These are phyloP conservation scores for Hypoxylon fuscum DNA, from an alignment of 495 filamentous ascomycete genomes.

Conservation along the genomic window DNA sequence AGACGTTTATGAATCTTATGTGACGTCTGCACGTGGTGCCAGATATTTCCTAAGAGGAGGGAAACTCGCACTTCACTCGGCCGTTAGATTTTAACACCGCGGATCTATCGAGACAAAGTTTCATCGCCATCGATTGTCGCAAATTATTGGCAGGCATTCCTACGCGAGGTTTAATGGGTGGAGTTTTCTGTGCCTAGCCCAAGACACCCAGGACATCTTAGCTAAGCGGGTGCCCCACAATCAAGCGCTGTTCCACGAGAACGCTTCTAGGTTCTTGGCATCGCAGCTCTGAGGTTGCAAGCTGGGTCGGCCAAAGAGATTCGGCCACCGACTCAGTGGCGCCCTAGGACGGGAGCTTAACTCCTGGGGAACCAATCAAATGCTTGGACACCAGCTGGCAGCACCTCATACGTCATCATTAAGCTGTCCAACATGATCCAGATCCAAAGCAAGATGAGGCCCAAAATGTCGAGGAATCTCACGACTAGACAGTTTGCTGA, in stretches of 20 bases:
- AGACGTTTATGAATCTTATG: slow-evolving; percentile 13
- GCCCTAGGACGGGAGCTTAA: too few species aligned
- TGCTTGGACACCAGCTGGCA: slow-evolving; percentile 10
- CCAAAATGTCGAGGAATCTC: slow-evolving; percentile 15
- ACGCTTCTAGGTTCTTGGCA: slow-evolving; percentile 25
- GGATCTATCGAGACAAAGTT: too few species aligned
- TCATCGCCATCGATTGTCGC: too few species aligned
- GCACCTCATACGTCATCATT: slow-evolving; percentile 39
- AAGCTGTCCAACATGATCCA: slow-evolving; percentile 13
- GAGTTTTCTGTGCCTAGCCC: slow-evolving; percentile 9
- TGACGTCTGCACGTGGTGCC: too few species aligned
- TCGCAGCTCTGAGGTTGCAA: slow-evolving; percentile 11
- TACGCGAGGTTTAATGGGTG: not conserved
- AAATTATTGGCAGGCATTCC: too few species aligned
- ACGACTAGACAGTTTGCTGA: not conserved
- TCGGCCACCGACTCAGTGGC: not conserved
- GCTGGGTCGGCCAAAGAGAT: slow-evolving; percentile 9
- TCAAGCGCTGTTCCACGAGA: slow-evolving; percentile 12
- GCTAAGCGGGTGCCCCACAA: slow-evolving; percentile 31
- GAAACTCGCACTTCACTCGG: not conserved
- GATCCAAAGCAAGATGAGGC: slow-evolving; percentile 29
- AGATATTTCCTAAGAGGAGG: too few species aligned
- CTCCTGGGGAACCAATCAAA: slow-evolving; percentile 23
- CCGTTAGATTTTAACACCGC: not conserved
- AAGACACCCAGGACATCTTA: slow-evolving; percentile 1